phyloP scores from a whole-genome alignment of 1,284 basidiomycete species.

The Crepidotus sp. region DNA sequence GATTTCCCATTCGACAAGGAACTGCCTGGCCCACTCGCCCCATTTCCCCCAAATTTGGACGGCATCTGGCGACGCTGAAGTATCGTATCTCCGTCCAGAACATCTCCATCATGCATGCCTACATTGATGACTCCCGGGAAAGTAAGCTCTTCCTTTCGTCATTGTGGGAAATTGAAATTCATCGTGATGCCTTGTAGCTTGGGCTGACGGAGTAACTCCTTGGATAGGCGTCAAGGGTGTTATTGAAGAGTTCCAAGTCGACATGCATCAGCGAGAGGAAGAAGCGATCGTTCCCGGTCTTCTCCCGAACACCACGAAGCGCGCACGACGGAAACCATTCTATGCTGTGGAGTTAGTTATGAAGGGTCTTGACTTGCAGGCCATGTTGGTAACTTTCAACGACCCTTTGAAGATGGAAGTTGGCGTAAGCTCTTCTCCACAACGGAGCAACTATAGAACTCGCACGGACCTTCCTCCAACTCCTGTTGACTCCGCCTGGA shows the following conservation, averaged over 20 bases:
- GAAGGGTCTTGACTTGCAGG: conserved; percentile 71
- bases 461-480: conserved; percentile 35
- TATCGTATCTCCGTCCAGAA: conserved; percentile 78
- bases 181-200: conserved; percentile 37
- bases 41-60: conserved; percentile 83
- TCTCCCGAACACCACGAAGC: conserved; percentile 42
- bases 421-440: conserved; percentile 34
- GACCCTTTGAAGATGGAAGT: conserved; percentile 61
- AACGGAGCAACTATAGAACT: conserved; percentile 41
- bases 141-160: conserved; percentile 26
- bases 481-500: conserved; percentile 50
- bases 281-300: conserved; percentile 53
- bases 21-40: conserved; percentile 67
- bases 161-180: not conserved
- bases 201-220: conserved; percentile 71
- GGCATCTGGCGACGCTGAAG: conserved; percentile 87
- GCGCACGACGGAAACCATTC: conserved; percentile 76
- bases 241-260: conserved; percentile 76
- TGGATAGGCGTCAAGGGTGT: conserved; percentile 82
- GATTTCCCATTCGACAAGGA: conserved; percentile 85
- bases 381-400: conserved; percentile 69
- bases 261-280: conserved; percentile 90
- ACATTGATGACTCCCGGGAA: conserved; percentile 70
- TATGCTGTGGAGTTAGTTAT: conserved; percentile 87
- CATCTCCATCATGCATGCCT: conserved; percentile 83